Base-by-base conservation (phyloP, 176 grass and related monocot species). In the Calamus simplicifolius region DNA sequence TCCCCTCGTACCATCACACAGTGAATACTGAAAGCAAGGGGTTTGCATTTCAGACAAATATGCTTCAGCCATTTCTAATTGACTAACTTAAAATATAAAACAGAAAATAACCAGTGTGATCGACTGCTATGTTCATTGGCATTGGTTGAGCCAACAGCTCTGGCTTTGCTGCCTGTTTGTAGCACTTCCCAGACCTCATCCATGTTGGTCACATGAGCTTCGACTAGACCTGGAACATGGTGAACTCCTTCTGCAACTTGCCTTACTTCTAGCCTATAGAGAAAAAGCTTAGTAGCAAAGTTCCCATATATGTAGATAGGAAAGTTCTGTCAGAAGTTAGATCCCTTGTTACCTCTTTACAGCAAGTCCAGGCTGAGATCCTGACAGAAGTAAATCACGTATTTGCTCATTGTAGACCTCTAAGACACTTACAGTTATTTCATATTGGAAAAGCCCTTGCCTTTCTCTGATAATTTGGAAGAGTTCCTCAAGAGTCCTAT, bases 331-430 rank as follows among this genome's bases (percentile, higher is more conserved):
- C 35, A 27, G 31, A 76, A 58, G 48, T 3, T 56, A 6, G 14
- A 27, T 52, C 29, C 16, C 28, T 58, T 55, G 43, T 62, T 73
- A 97, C 93, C 88, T 91, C 82, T 88, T 92, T 49, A 78, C 66
- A 59, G 84, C 17, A 63, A 67, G 64, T 25, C 74, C 48, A 57
- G 84, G 66, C 10, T 80, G 83, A 77, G 77, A 75, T 35, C 71
- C 90, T 57, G 83, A 74, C 50, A 78, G 51, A 8, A 97, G 71
- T 63, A 97, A 97, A 80, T 97, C 93, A 73, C 59, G 87, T 63
- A 97, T 97, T 52, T 97, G 93, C 50, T 97, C 93, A 67, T 97
- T 97, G 59, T 97, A 92, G 49, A 97, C 93, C 56, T 97, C 87
- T 48, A 97, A 69, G 16, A 85, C 93, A 63, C 93, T 97, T 18